Conservation (phyloP, 2,329 filamentous ascomycete genomes). For the Claviceps maximensis region DNA sequence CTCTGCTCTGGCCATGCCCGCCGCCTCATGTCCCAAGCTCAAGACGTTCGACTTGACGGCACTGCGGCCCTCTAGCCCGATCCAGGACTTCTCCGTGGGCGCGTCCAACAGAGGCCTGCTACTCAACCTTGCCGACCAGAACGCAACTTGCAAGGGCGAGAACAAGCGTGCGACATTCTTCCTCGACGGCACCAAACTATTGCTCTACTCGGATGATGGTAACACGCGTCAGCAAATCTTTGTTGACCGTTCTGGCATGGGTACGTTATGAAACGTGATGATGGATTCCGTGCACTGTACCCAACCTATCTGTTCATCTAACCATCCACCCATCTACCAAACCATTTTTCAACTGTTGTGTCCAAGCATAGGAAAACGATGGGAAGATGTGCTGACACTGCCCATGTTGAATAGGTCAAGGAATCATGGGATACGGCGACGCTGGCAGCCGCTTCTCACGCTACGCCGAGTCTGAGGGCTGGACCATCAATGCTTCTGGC, state of each 20-base stretch:
- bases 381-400: conserved; percentile 3
- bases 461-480: conserved; percentile 34
- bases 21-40: conserved; percentile 4
- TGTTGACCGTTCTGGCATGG: conserved; percentile 46
- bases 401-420: conserved; percentile 28
- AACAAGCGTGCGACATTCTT: conserved; percentile 35
- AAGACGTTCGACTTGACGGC: conserved; percentile 35
- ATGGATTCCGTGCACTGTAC: neutral
- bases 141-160: conserved; percentile 34
- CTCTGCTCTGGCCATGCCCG: conserved; percentile 15
- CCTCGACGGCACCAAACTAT: conserved; percentile 31
- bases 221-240: conserved; percentile 34
- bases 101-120: conserved; percentile 32
- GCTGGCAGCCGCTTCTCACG: conserved; percentile 24
- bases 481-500: conserved; percentile 27
- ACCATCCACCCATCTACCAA: neutral
- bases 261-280: conserved; percentile 19
- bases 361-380: neutral
- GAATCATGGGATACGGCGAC: conserved; percentile 38
- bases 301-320: no score
- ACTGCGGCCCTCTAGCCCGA: conserved; percentile 32
- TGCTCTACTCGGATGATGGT: conserved; percentile 28
- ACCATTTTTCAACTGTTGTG: neutral
- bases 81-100: conserved; percentile 33
- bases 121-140: conserved; percentile 29